A percentile compares a stretch with the other conserved stretches of the same genome.
phyloP scores from a whole-genome alignment of 371 early-diverging fungal species.

The Apophysomyces sp. region DNA sequence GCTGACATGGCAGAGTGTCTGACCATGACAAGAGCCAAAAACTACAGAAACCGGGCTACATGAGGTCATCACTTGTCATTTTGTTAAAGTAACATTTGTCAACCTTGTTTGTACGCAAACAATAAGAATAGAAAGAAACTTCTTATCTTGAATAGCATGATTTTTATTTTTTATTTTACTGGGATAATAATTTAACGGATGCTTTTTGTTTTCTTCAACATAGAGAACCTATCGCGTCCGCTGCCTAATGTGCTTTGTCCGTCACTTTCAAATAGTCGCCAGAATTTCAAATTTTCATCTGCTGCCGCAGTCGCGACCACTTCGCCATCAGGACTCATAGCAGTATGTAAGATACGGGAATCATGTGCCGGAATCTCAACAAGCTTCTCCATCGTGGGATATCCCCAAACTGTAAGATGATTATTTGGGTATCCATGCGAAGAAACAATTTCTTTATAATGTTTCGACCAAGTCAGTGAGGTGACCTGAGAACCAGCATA shows the following conservation, averaged over 20 bases:
- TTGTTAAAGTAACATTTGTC: not conserved
- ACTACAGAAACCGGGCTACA: too few species aligned
- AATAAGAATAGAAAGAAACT: too few species aligned
- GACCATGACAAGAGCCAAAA: too few species aligned
- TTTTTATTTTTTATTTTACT: too few species aligned
- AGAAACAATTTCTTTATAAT: conserved; percentile 91
- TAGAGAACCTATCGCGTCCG: not conserved
- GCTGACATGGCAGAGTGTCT: too few species aligned
- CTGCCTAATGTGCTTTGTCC: conserved; percentile 12
- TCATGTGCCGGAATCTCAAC: conserved; percentile 87
- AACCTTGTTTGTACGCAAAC: not conserved
- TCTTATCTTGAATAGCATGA: too few species aligned
- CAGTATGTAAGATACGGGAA: conserved; percentile 86
- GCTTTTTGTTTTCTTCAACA: conserved; percentile 15
- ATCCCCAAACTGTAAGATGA: conserved; percentile 89
- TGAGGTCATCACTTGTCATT: too few species aligned
- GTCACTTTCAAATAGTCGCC: conserved; percentile 82
- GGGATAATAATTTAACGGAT: conserved; percentile 13
- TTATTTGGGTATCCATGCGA: conserved; percentile 94
- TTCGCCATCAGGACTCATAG: conserved; percentile 93
- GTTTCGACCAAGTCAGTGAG: conserved; percentile 88
- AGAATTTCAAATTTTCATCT: conserved; percentile 98
- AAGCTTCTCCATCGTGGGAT: conserved; percentile 78
- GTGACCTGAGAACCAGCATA: conserved; percentile 95
- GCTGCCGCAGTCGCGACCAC: conserved; percentile 89